These are phyloP conservation scores for Chaetomidium leptoderma DNA, from an alignment of 495 filamentous ascomycete genomes.

Conservation along the genomic window DNA sequence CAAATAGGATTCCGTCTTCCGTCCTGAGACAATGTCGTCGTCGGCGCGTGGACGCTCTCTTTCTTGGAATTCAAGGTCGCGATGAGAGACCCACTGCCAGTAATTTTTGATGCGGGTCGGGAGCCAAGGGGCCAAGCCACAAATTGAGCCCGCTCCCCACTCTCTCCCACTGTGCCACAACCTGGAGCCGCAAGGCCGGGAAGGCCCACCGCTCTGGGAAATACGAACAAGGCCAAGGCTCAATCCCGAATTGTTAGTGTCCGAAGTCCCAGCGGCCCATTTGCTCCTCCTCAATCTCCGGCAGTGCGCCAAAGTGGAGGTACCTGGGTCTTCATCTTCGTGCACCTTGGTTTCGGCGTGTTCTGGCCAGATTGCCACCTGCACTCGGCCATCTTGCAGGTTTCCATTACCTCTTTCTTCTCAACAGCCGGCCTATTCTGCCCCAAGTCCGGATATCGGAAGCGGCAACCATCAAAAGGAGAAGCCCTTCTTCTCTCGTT, in stretches of 20 bases:
- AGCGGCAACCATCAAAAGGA: neutral
- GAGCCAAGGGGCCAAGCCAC: neutral
- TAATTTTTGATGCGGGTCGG: neutral
- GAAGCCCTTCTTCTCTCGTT: slow-evolving; percentile 9
- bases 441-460: slow-evolving; percentile 1
- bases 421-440: neutral
- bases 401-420: neutral
- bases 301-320: slow-evolving; percentile 15
- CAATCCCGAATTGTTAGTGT: slow-evolving; percentile 21
- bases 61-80: no score
- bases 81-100: neutral
- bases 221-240: neutral
- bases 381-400: neutral
- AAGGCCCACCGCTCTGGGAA: no score
- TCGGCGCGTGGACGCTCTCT: no score
- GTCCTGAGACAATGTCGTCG: no score
- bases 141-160: neutral
- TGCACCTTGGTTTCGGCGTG: neutral
- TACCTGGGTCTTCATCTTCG: slow-evolving; percentile 11
- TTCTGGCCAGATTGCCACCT: slow-evolving; percentile 27
- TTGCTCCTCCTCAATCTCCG: slow-evolving; percentile 16
- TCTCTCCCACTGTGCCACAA: neutral
- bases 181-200: no score
- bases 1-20: no score
- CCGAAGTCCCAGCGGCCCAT: neutral